Percentiles rank a stretch among this genome's conserved stretches.
phyloP scores from a whole-genome alignment of 1,284 basidiomycete species.

The Leccinum insolens region DNA sequence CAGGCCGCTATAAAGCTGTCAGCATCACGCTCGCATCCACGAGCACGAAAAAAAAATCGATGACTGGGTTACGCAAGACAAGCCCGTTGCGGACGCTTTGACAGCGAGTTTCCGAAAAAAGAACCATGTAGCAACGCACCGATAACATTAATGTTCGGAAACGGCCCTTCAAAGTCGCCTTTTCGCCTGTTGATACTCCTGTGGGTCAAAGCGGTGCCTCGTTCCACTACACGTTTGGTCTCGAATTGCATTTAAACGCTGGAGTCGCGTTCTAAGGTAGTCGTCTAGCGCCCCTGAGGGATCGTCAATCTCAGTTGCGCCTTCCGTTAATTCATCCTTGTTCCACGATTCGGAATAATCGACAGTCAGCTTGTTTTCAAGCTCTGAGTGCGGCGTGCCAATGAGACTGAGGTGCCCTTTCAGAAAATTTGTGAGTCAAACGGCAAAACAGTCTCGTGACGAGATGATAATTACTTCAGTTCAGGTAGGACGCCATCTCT shows the following conservation, averaged over 20 bases:
- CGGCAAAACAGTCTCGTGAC: not conserved
- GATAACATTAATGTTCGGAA: conserved; percentile 73
- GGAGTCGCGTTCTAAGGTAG: not conserved
- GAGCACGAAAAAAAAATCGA: not conserved
- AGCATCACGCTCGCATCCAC: conserved; percentile 12
- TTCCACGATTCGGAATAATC: conserved; percentile 3
- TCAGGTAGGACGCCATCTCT: conserved; percentile 7
- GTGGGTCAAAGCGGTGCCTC: conserved; percentile 54
- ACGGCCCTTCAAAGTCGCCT: conserved; percentile 83
- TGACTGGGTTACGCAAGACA: not conserved
- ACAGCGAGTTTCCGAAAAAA: not conserved
- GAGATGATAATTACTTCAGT: conserved; percentile 7
- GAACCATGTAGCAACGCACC: conserved; percentile 41
- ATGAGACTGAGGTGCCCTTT: not conserved
- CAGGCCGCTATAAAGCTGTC: conserved; percentile 50
- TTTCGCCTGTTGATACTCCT: conserved; percentile 82
- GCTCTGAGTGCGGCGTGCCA: not conserved
- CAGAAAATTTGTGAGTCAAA: conserved; percentile 10
- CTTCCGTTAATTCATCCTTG: not conserved
- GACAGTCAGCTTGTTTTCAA: conserved; percentile 1
- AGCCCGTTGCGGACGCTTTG: not conserved
- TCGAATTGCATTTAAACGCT: not conserved
- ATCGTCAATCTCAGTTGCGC: not conserved
- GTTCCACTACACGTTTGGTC: not conserved
- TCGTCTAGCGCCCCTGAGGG: conserved; percentile 1